Evolutionary conservation across 164 flowering plant species (phyloP).

Genomic region (Echeveria elegans): DNA sequence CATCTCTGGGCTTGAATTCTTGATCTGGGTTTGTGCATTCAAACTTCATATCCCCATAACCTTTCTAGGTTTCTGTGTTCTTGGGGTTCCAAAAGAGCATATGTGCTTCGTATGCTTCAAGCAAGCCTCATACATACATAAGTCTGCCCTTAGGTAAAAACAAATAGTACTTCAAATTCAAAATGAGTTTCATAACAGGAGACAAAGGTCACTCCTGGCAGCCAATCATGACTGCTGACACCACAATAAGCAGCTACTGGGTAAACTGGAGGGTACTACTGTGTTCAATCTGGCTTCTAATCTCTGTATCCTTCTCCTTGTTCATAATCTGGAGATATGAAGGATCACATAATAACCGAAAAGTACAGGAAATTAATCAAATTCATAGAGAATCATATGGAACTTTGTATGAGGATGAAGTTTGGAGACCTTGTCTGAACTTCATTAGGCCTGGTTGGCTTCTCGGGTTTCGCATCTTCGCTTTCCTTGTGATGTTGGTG

Average conservation of each 20-base stretch:
- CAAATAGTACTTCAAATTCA: background rate
- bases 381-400: conserved; percentile 20
- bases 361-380: conserved; percentile 1
- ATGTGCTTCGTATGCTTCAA: background rate
- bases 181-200: conserved; percentile 32
- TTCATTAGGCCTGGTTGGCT: conserved; percentile 86
- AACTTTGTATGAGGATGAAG: conserved; percentile 59
- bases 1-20: background rate
- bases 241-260: conserved; percentile 66
- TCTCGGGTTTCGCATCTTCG: conserved; percentile 49
- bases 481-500: conserved; percentile 48
- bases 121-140: background rate
- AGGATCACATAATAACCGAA: background rate
- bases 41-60: background rate
- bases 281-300: conserved; percentile 50
- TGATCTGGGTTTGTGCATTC: background rate
- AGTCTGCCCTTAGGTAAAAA: background rate
- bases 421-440: conserved; percentile 77
- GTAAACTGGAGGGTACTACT: conserved; percentile 71
- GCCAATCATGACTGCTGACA: conserved; percentile 48
- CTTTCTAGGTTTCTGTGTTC: background rate
- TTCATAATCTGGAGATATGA: conserved; percentile 57
- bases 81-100: too few species aligned
- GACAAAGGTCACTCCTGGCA: conserved; percentile 48
- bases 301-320: conserved; percentile 30